phyloP scores from a whole-genome alignment of 352 stramenopile species.

The Phytophthora ohioensis region DNA sequence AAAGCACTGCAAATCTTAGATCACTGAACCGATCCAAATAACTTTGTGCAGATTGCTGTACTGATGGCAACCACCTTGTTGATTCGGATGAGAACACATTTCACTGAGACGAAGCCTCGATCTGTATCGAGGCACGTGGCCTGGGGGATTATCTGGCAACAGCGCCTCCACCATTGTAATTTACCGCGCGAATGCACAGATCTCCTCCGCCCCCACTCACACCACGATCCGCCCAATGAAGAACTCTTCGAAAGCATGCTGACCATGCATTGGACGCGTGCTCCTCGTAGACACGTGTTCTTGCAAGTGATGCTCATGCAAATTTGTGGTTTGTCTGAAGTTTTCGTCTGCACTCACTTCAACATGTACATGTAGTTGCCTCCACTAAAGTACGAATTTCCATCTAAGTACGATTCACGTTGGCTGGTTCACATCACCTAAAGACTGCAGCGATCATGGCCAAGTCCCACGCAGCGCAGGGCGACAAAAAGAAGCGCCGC shows the following conservation, averaged over 20 bases:
- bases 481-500: conserved; percentile 40
- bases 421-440: conserved; percentile 28
- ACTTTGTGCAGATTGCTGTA: no score
- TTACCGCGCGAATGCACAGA: neutral
- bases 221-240: neutral
- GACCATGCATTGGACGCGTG: neutral
- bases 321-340: neutral
- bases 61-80: no score
- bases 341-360: conserved; percentile 3
- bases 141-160: neutral
- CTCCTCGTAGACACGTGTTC: neutral
- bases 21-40: no score
- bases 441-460: conserved; percentile 15
- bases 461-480: conserved; percentile 18
- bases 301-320: neutral
- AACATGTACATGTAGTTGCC: conserved; percentile 3
- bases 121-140: neutral
- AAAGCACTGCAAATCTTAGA: no score
- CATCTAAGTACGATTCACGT: conserved; percentile 16
- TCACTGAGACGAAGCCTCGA: no score
- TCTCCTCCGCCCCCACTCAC: no score
- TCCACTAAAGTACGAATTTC: conserved; percentile 16
- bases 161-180: neutral
- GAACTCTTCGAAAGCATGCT: neutral
- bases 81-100: no score